Conservation (phyloP, 73 alveolate genomes). For the Halteria grandinella region DNA sequence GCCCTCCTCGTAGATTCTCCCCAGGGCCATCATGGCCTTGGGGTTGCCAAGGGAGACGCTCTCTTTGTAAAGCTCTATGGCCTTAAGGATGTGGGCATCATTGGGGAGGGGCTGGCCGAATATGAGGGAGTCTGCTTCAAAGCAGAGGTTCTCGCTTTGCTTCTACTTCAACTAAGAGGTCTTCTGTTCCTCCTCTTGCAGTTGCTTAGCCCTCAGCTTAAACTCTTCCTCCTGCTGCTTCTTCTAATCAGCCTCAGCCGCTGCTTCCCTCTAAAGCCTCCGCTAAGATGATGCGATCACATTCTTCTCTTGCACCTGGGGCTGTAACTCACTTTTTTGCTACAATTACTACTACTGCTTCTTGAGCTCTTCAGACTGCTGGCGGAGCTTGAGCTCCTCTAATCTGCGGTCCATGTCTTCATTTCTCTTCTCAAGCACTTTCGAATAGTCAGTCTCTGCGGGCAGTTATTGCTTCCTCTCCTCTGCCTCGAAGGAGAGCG, state of each 20-base stretch:
- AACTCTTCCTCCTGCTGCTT: constrained; percentile 20
- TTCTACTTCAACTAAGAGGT: neutral
- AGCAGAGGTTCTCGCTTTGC: constrained; percentile 28
- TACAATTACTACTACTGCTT: neutral
- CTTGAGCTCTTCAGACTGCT: neutral
- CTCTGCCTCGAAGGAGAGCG: neutral
- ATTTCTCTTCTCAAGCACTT: neutral
- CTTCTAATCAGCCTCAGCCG: neutral
- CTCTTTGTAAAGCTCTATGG: constrained; percentile 67
- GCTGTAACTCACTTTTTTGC: neutral
- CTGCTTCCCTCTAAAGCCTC: constrained; percentile 4
- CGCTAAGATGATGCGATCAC: neutral
- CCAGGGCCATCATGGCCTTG: constrained; percentile 82
- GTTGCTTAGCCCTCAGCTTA: constrained; percentile 35
- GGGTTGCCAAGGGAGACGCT: constrained; percentile 73
- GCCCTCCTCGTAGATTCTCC: constrained; percentile 84
- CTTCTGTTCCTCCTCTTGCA: constrained; percentile 6
- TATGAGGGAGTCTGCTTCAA: constrained; percentile 61
- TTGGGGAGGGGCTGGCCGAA: constrained; percentile 72
- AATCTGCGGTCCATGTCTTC: neutral
- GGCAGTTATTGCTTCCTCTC: neutral
- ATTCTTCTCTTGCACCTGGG: neutral
- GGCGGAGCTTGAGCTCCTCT: neutral
- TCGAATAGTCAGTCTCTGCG: neutral
- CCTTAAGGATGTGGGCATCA: constrained; percentile 65